Conservation (phyloP, 2,329 filamentous ascomycete species). For the Teratosphaeria nubilosa region DNA sequence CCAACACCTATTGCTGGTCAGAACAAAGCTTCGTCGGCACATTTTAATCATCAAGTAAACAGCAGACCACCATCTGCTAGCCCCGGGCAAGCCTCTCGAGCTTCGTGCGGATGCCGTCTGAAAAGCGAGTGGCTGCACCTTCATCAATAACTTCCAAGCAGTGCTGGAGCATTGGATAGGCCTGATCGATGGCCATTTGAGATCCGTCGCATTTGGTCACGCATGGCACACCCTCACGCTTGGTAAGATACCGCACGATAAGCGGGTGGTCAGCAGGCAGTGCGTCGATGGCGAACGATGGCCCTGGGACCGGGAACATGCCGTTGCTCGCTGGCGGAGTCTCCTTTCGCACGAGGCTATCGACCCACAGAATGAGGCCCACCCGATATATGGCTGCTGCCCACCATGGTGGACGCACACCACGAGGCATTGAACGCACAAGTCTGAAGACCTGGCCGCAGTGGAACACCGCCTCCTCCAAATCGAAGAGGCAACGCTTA, state of each 20-base stretch:
- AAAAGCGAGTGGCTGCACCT: slow-evolving; percentile 42
- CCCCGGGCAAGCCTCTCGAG: slow-evolving; percentile 35
- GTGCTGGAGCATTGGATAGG: slow-evolving; percentile 40
- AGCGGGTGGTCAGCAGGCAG: slow-evolving; percentile 42
- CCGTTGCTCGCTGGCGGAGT: slow-evolving; percentile 25
- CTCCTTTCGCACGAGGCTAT: slow-evolving; percentile 47
- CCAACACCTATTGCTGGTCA: neutral
- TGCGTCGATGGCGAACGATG: slow-evolving; percentile 42
- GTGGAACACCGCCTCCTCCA: slow-evolving; percentile 56
- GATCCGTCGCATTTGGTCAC: slow-evolving; percentile 42
- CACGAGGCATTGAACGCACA: slow-evolving; percentile 48
- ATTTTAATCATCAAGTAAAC: neutral
- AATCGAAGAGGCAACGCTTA: slow-evolving; percentile 53
- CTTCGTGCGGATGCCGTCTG: slow-evolving; percentile 46
- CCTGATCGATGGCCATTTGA: slow-evolving; percentile 37
- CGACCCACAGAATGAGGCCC: slow-evolving; percentile 52
- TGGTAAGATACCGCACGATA: slow-evolving; percentile 42
- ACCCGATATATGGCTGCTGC: slow-evolving; percentile 60
- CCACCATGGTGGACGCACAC: slow-evolving; percentile 60
- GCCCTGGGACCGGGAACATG: slow-evolving; percentile 28
- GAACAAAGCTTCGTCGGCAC: neutral
- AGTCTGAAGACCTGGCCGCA: slow-evolving; percentile 57
- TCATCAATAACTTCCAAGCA: slow-evolving; percentile 45
- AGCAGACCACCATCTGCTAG: neutral
- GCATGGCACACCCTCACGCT: slow-evolving; percentile 43